Evolutionary conservation across 495 filamentous ascomycete genomes (phyloP), one percentile per base, ranked within the genome.

Genomic region (Glonium stellatum): DNA sequence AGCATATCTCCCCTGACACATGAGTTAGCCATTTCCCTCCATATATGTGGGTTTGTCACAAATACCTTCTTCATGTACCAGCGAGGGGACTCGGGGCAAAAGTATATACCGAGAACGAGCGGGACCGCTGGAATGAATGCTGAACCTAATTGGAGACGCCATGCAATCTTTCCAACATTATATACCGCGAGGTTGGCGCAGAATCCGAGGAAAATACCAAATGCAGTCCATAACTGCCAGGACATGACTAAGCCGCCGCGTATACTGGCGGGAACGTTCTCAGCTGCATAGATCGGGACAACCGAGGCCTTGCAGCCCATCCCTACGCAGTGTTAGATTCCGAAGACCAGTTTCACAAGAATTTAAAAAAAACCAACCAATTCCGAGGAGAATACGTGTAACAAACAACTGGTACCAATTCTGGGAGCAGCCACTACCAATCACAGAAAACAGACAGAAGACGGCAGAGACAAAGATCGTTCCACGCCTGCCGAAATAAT

Each of bases 201-300:
- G 1, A 79, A 83, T 15, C 89, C 89, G 0, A 73, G 59, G 57
- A 71, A 67, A 56, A 70, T 70, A 12, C 46, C 53, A 60, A 91
- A 91, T 1, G 88, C 88, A 8, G 87, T 90, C 87, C 88, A 91
- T 70, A 91, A 76, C 64, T 95, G 89, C 88, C 88, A 92, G 15
- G 76, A 80, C 88, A 95, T 92, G 39, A 89, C 86, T n/a, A 95
- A 72, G 8, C 81, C 87, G 49, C 89, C 89, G 63, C 89, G 80
- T 55, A 95, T 86, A 21, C 75, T 69, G 15, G 89, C 84, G 0
- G 89, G 89, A 11, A 80, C 76, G 69, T 86, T 90, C 66, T 95
- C 89, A 3, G 87, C 88, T 3, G 87, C 83, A 65, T 82, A 92
- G 25, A 95, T 82, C 8, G 89, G 27, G 19, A 68, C 47, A 37